These are phyloP conservation scores for Elsinoe arachidis DNA, from an alignment of 2,329 filamentous ascomycete genomes.

Conservation along the genomic window DNA sequence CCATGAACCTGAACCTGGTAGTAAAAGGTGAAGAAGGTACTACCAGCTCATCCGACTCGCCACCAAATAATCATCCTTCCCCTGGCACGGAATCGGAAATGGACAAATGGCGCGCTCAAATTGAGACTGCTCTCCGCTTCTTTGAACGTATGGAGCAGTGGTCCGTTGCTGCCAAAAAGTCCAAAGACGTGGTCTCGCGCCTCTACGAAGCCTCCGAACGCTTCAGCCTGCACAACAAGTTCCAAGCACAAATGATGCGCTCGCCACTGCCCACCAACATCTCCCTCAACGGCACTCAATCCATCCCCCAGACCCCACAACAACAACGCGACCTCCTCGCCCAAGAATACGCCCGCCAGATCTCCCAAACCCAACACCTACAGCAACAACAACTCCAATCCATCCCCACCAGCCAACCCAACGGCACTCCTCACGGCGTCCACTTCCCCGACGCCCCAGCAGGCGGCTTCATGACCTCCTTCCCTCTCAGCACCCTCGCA, in stretches of 20 bases:
- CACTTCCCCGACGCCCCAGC: background rate
- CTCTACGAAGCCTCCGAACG: slow-evolving; percentile 33
- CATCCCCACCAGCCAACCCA: background rate
- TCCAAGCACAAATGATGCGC: slow-evolving; percentile 6
- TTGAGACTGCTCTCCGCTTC: slow-evolving; percentile 35
- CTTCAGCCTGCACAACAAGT: slow-evolving; percentile 20
- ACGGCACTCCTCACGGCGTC: background rate
- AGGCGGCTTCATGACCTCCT: slow-evolving; percentile 4
- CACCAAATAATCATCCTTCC: background rate
- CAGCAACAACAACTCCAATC: slow-evolving; percentile 18
- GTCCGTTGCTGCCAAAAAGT: slow-evolving; percentile 38
- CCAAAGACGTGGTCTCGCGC: slow-evolving; percentile 32
- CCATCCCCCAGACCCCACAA: background rate
- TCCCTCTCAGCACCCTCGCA: background rate
- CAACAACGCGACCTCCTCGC: background rate
- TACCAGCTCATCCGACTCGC: background rate
- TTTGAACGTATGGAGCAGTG: slow-evolving; percentile 36
- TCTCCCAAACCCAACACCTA: slow-evolving; percentile 18
- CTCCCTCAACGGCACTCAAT: background rate
- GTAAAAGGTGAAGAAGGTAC: slow-evolving; percentile 1
- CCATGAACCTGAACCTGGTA: slow-evolving; percentile 29
- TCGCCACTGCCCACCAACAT: background rate
- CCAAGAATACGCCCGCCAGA: background rate
- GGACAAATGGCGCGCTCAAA: slow-evolving; percentile 33
- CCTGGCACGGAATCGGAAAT: slow-evolving; percentile 25